phyloP scores from a whole-genome alignment of 768 basidiomycete species.

The Macrolepiota albuminosa region DNA sequence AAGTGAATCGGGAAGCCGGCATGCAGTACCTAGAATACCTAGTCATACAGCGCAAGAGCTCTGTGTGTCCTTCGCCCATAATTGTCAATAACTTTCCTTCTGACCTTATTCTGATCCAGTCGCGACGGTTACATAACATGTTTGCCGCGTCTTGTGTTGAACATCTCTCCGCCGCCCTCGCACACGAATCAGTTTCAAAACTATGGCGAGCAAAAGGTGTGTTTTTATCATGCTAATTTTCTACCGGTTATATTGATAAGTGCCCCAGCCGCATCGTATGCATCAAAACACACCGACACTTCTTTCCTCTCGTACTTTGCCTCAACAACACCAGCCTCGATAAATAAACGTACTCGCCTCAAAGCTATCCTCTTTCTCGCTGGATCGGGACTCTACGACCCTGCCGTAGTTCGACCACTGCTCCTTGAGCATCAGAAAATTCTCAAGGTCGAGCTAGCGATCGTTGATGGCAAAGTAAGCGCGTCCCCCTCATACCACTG shows the following conservation, averaged over 20 bases:
- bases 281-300: constrained; percentile 27
- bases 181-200: constrained; percentile 48
- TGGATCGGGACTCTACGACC: constrained; percentile 67
- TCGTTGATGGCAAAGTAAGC: constrained; percentile 75
- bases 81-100: background rate
- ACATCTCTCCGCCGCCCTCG: constrained; percentile 44
- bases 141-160: constrained; percentile 55
- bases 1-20: constrained; percentile 56
- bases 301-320: constrained; percentile 74
- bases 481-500: background rate
- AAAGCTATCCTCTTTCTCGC: constrained; percentile 79
- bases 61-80: constrained; percentile 28
- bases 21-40: constrained; percentile 77
- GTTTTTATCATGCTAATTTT: background rate
- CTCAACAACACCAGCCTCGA: constrained; percentile 78
- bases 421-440: constrained; percentile 45
- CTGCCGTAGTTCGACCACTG: constrained; percentile 36
- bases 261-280: constrained; percentile 34
- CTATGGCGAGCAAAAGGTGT: constrained; percentile 69
- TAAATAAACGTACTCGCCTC: constrained; percentile 66
- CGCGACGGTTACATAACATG: constrained; percentile 59
- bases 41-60: constrained; percentile 62
- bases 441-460: constrained; percentile 69
- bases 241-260: background rate
- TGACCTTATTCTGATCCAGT: constrained; percentile 29